A percentile compares a stretch with the other conserved stretches of the same genome.
Evolutionary conservation across 768 basidiomycete species (phyloP).

Genomic region (Hysterangium stoloniferum): DNA sequence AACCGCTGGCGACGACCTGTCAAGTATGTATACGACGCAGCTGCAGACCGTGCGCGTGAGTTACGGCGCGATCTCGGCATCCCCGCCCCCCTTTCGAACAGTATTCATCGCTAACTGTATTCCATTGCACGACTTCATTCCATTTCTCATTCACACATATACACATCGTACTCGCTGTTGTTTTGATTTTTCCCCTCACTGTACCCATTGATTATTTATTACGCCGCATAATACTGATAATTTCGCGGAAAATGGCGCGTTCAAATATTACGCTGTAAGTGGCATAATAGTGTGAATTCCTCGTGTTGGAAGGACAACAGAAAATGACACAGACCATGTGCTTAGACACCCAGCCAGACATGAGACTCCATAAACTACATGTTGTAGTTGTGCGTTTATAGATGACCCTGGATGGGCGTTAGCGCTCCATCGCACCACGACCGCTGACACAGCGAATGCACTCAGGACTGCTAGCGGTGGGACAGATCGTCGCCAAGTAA

Average conservation of each 20-base stretch:
- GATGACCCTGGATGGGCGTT: background rate
- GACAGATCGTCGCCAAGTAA: constrained; percentile 17
- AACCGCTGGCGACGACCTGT: constrained; percentile 39
- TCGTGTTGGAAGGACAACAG: background rate
- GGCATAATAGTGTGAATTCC: background rate
- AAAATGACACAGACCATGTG: constrained; percentile 3
- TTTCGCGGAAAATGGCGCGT: background rate
- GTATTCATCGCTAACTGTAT: background rate
- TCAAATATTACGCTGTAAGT: constrained; percentile 6
- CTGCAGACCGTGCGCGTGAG: constrained; percentile 60
- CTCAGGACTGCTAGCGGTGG: background rate
- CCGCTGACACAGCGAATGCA: constrained; percentile 5
- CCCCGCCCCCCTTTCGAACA: constrained; percentile 4
- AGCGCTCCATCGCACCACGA: constrained; percentile 6
- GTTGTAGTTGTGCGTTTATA: constrained; percentile 1
- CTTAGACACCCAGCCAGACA: constrained; percentile 6
- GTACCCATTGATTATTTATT: constrained; percentile 1
- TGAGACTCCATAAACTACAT: constrained; percentile 4
- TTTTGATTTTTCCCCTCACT: background rate
- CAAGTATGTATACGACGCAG: constrained; percentile 88
- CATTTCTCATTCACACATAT: background rate
- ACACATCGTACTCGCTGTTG: background rate
- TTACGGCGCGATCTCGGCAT: constrained; percentile 9
- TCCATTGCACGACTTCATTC: background rate
- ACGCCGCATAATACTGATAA: background rate